These are phyloP conservation scores for Rhododendron williamsianum DNA, from an alignment of 148 eudicot genomes.

Conservation along the genomic window DNA sequence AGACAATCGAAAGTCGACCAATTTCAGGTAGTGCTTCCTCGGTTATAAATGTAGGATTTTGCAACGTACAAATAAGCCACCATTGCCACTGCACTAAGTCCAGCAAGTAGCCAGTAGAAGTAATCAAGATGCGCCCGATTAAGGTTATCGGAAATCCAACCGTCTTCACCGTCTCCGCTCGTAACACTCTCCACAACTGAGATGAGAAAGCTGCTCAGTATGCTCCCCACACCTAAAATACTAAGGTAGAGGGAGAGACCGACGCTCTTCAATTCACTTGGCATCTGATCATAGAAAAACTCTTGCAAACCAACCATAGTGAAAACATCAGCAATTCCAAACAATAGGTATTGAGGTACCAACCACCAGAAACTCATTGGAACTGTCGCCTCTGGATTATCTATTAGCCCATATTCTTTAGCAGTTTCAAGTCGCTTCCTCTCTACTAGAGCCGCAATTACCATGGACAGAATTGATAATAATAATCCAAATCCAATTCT, in stretches of 20 bases:
- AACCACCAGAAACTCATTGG: constrained; percentile 49
- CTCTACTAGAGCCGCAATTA: constrained; percentile 17
- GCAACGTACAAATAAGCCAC: constrained; percentile 20
- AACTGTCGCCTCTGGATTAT: constrained; percentile 18
- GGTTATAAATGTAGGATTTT: constrained; percentile 26
- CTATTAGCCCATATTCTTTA: constrained; percentile 18
- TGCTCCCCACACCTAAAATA: constrained; percentile 37
- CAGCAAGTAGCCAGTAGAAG: constrained; percentile 60
- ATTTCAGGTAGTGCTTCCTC: constrained; percentile 18
- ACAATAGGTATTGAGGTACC: constrained; percentile 31
- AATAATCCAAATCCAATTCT: constrained; percentile 19
- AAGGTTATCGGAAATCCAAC: constrained; percentile 58
- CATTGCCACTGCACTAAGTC: constrained; percentile 19
- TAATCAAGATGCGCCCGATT: constrained; percentile 59
- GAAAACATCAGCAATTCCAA: constrained; percentile 39
- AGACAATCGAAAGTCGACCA: neutral
- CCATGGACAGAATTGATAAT: too few relatives aligned
- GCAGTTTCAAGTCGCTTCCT: constrained; percentile 20
- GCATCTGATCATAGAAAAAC: constrained; percentile 41
- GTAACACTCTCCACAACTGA: constrained; percentile 24
- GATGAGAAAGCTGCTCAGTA: constrained; percentile 33
- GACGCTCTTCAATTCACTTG: constrained; percentile 31
- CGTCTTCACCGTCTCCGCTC: constrained; percentile 20
- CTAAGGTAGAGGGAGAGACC: constrained; percentile 35
- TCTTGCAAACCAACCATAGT: constrained; percentile 44